These are phyloP conservation scores for Puccinellia tenuiflora DNA, from an alignment of 176 grass and related monocot species.

Conservation along the genomic window DNA sequence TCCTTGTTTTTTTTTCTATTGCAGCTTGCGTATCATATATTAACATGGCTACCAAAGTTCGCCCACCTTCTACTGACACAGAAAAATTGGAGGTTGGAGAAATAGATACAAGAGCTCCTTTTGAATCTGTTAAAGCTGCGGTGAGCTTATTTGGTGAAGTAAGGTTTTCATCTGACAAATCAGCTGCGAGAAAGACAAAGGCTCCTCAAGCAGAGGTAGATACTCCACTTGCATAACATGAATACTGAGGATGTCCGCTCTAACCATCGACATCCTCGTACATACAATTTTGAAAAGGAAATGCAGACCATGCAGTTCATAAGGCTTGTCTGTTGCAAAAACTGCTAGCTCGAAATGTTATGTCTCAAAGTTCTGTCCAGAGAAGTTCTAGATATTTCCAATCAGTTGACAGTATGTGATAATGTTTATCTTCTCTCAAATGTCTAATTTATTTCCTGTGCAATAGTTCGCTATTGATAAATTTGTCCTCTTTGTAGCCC, in stretches of 20 bases:
- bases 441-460: background rate
- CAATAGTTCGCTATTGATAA: background rate
- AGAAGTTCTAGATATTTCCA: background rate
- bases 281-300: background rate
- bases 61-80: conserved; percentile 39
- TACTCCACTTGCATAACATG: background rate
- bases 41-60: conserved; percentile 66
- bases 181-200: conserved; percentile 59
- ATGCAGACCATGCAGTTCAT: background rate
- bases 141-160: conserved; percentile 97
- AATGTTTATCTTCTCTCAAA: background rate
- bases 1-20: background rate
- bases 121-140: conserved; percentile 94
- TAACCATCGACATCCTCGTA: background rate
- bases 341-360: background rate
- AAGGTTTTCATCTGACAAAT: conserved; percentile 57
- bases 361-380: background rate
- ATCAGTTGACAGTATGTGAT: background rate
- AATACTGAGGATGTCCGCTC: background rate
- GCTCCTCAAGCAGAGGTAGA: conserved; percentile 63
- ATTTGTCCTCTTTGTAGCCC: background rate
- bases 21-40: conserved; percentile 22
- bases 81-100: conserved; percentile 67
- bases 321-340: background rate
- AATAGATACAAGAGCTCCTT: conserved; percentile 97